Percentiles rank a stretch among this genome's conserved stretches.
These are phyloP conservation scores for Russula vinacea DNA, from an alignment of 768 basidiomycete genomes.

Conservation along the genomic window DNA sequence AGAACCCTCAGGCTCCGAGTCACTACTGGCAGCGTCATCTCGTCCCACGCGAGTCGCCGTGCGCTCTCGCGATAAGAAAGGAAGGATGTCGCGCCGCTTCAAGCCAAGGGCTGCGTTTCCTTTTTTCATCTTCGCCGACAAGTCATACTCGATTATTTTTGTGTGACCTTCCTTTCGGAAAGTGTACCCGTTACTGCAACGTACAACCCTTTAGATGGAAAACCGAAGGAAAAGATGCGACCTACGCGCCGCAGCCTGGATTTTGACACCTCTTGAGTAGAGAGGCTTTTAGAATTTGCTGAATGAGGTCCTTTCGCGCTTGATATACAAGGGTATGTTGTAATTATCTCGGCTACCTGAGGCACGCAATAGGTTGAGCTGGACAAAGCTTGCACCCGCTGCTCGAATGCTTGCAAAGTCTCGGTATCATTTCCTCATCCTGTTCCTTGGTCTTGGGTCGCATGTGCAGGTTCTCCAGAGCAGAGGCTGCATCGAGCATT, in stretches of 20 bases:
- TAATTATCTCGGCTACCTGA: conserved; percentile 72
- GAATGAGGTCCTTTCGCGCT: conserved; percentile 75
- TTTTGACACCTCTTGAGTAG: conserved; percentile 75
- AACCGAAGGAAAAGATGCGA: conserved; percentile 28
- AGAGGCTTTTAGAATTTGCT: conserved; percentile 71
- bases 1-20: conserved; percentile 50
- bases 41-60: background rate
- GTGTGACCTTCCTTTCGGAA: conserved; percentile 92
- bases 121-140: conserved; percentile 73
- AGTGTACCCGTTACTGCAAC: conserved; percentile 66
- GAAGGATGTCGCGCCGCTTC: conserved; percentile 74
- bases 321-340: conserved; percentile 85
- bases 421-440: conserved; percentile 43
- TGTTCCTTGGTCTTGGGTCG: conserved; percentile 37
- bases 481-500: conserved; percentile 74
- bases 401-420: conserved; percentile 58
- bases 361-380: conserved; percentile 43
- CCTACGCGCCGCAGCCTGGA: conserved; percentile 74
- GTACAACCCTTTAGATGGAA: conserved; percentile 7
- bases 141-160: conserved; percentile 92
- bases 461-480: conserved; percentile 65
- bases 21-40: conserved; percentile 31
- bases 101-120: conserved; percentile 50
- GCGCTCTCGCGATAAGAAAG: conserved; percentile 41
- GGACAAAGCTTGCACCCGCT: conserved; percentile 66